Evolutionary conservation across 345 rosid species (phyloP).

Genomic region (Cochlearia excelsa): DNA sequence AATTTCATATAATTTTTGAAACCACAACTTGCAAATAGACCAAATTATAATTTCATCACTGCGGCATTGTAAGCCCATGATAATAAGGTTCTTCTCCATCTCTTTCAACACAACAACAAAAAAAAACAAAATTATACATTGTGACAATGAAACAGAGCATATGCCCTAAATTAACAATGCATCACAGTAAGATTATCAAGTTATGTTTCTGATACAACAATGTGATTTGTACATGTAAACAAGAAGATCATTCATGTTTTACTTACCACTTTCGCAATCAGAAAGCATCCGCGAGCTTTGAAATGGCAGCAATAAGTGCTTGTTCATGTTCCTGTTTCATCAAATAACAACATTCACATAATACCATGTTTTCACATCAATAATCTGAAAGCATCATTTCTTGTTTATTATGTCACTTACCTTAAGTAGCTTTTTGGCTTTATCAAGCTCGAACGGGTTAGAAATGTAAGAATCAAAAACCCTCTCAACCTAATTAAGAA

Average conservation of each 20-base stretch:
- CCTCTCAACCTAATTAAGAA: slow-evolving; percentile 59
- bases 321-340: slow-evolving; percentile 88
- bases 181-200: too few species aligned
- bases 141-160: background rate
- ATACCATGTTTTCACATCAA: too few species aligned
- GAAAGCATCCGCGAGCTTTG: slow-evolving; percentile 91
- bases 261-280: slow-evolving; percentile 86
- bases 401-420: slow-evolving; percentile 35
- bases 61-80: slow-evolving; percentile 22
- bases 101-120: slow-evolving; percentile 23
- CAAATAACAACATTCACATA: background rate
- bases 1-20: slow-evolving; percentile 21
- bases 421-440: slow-evolving; percentile 81
- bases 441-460: slow-evolving; percentile 76
- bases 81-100: slow-evolving; percentile 34
- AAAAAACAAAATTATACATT: background rate
- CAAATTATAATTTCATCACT: background rate
- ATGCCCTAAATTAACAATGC: too few species aligned
- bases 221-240: slow-evolving; percentile 11
- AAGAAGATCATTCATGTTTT: slow-evolving; percentile 12
- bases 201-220: background rate
- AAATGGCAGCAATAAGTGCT: slow-evolving; percentile 78
- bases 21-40: slow-evolving; percentile 11
- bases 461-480: slow-evolving; percentile 66
- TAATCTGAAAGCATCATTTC: too few species aligned